Evolutionary conservation across 2,329 filamentous ascomycete genomes (phyloP).

Genomic region (Coniosporium tulheliwenetii): DNA sequence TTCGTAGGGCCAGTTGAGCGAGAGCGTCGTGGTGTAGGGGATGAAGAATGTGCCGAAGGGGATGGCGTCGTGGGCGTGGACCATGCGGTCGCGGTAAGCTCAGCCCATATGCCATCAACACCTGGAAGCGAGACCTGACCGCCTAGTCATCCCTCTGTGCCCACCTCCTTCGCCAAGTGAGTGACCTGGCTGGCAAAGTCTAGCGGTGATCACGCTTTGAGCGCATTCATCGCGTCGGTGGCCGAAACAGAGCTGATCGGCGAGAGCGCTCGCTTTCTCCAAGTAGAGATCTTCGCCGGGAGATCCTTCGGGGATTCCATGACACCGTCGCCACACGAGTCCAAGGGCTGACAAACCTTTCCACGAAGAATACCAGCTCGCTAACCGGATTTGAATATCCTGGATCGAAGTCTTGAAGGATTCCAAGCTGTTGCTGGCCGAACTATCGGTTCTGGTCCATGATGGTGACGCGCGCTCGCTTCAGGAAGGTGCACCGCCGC

Average conservation of each 20-base stretch:
- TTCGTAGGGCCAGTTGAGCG: slow-evolving; percentile 69
- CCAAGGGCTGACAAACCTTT: no score
- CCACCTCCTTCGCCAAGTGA: slow-evolving; percentile 63
- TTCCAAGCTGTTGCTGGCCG: no score
- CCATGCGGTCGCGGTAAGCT: slow-evolving; percentile 55
- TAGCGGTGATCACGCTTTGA: slow-evolving; percentile 1
- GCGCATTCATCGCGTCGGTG: no score
- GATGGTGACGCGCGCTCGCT: no score
- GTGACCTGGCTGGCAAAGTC: slow-evolving; percentile 96
- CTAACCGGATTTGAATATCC: no score
- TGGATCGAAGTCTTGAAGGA: no score
- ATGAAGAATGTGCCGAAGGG: slow-evolving; percentile 72
- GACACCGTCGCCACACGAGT: no score
- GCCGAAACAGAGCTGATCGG: slow-evolving; percentile 48
- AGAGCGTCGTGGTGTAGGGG: slow-evolving; percentile 63
- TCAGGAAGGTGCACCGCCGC: no score
- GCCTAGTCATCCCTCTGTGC: no score
- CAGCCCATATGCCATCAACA: slow-evolving; percentile 94
- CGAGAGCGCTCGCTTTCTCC: slow-evolving; percentile 87
- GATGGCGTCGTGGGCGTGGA: slow-evolving; percentile 38
- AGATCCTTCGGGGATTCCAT: no score
- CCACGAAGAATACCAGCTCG: no score
- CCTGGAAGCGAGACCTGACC: slow-evolving; percentile 36
- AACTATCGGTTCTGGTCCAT: no score
- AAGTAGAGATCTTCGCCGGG: slow-evolving; percentile 57